These are phyloP conservation scores for Combretum micranthum DNA, from an alignment of 345 rosid genomes.

Conservation along the genomic window DNA sequence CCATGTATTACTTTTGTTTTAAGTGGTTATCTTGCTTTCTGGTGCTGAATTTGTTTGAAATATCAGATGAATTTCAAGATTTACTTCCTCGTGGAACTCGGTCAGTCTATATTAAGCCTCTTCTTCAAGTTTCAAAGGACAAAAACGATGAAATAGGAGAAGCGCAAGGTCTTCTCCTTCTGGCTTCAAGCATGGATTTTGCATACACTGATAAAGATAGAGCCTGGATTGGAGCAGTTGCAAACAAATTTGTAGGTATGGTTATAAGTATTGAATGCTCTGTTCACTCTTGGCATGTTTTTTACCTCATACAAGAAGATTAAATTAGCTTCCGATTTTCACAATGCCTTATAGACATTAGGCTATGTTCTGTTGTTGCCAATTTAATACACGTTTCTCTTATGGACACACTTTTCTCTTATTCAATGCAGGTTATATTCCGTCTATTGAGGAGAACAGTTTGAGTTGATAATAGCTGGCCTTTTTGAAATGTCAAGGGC, in stretches of 20 bases:
- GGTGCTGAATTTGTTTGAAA: conserved; percentile 9
- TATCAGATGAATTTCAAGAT: conserved; percentile 52
- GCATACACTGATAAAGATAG: conserved; percentile 76
- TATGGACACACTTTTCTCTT: no score
- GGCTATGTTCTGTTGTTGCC: no score
- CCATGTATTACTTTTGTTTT: conserved; percentile 1
- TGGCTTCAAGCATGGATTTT: conserved; percentile 69
- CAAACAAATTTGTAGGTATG: conserved; percentile 60
- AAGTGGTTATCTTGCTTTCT: conserved; percentile 2
- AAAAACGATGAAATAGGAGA: conserved; percentile 16
- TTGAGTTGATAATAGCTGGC: no score
- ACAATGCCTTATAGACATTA: no score
- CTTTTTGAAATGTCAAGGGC: no score
- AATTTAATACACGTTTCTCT: no score
- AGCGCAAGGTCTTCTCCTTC: conserved; percentile 50
- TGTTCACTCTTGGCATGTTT: no score
- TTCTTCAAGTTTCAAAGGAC: conserved; percentile 23
- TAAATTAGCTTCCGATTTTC: no score
- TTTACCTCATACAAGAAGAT: no score
- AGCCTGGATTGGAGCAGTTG: conserved; percentile 78
- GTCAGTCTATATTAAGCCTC: conserved; percentile 62
- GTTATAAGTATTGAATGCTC: no score
- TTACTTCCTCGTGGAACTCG: conserved; percentile 61
- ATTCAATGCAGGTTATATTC: no score
- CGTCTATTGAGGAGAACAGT: no score